Evolutionary conservation across 2,329 filamentous ascomycete species (phyloP).

Genomic region (Talaromyces piceae): DNA sequence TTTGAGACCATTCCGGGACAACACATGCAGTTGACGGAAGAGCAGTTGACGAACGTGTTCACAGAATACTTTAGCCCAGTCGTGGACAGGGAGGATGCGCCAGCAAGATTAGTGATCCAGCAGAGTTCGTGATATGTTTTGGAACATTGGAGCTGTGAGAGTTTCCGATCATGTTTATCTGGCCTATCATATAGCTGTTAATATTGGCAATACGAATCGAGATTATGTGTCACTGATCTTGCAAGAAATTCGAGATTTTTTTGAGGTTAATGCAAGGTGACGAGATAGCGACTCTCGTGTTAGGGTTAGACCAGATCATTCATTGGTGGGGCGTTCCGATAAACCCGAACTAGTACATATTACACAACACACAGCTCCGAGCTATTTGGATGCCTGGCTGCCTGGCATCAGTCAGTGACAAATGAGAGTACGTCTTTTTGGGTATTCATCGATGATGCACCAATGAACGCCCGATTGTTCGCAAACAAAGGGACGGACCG

Average conservation of each 20-base stretch:
- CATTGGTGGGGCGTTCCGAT: too few species aligned
- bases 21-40: slow-evolving; percentile 73
- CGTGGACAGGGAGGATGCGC: slow-evolving; percentile 16
- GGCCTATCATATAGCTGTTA: background rate
- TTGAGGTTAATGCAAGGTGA: too few species aligned
- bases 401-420: too few species aligned
- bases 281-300: too few species aligned
- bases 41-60: slow-evolving; percentile 60
- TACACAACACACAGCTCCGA: too few species aligned
- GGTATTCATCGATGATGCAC: background rate
- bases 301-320: too few species aligned
- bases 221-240: background rate
- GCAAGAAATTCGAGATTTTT: too few species aligned
- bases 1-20: slow-evolving; percentile 67
- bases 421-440: too few species aligned
- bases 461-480: background rate
- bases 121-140: slow-evolving; percentile 5
- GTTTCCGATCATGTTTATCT: background rate
- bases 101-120: slow-evolving; percentile 2
- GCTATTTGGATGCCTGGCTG: too few species aligned
- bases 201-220: background rate
- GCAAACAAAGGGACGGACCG: background rate
- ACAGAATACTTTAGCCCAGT: slow-evolving; percentile 39
- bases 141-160: background rate
- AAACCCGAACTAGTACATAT: too few species aligned